Conservation (phyloP, 1,284 basidiomycete species). For the Moesziomyces globuligerus region DNA sequence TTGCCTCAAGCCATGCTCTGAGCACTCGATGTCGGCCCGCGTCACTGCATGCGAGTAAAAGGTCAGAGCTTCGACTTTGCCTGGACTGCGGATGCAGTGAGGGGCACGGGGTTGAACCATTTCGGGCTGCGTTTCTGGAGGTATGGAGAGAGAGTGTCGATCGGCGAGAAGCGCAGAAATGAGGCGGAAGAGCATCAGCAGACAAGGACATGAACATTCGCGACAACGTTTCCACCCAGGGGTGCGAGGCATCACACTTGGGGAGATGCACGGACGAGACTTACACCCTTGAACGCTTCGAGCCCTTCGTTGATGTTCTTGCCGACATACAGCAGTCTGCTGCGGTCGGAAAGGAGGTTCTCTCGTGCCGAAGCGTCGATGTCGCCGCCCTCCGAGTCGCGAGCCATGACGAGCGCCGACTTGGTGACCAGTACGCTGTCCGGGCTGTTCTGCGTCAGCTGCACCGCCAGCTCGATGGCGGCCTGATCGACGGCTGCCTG, state of each 20-base stretch:
- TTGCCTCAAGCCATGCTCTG: too few relatives aligned
- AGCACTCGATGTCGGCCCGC: too few relatives aligned
- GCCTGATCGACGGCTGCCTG: constrained; percentile 73
- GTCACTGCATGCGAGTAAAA: too few relatives aligned
- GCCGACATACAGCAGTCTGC: constrained; percentile 74
- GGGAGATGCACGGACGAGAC: too few relatives aligned
- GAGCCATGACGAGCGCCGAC: constrained; percentile 64
- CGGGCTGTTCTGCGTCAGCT: constrained; percentile 77
- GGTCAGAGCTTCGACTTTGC: constrained; percentile 19
- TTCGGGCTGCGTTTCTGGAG: constrained; percentile 47
- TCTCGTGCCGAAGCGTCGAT: constrained; percentile 73
- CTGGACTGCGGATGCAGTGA: constrained; percentile 2
- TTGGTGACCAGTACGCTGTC: constrained; percentile 84
- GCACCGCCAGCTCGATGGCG: constrained; percentile 75
- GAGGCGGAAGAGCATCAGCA: neutral
- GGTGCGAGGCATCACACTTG: too few relatives aligned
- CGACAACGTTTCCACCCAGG: too few relatives aligned
- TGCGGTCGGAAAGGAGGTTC: constrained; percentile 72
- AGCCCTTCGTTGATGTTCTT: constrained; percentile 78
- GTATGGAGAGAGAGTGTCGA: neutral
- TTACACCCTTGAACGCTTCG: constrained; percentile 70
- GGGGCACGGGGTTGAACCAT: constrained; percentile 44
- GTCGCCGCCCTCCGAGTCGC: constrained; percentile 67
- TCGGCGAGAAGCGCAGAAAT: neutral
- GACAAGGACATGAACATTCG: too few relatives aligned